Conservation (phyloP, 1,139 yeast genomes). For the Yamadazyma songkhlaensis region DNA sequence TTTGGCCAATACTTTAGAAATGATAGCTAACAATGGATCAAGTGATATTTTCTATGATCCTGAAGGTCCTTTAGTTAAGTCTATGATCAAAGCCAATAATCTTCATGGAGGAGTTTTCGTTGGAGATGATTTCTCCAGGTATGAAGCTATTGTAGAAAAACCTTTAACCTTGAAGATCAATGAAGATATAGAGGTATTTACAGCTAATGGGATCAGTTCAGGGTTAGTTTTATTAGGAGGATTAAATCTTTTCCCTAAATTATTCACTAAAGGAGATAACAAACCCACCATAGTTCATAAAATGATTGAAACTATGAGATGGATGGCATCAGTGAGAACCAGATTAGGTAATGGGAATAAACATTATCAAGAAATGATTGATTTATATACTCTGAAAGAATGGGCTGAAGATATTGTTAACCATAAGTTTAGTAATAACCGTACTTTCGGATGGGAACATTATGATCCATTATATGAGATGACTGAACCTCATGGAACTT, state of each 20-base stretch:
- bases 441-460: slow-evolving; percentile 65
- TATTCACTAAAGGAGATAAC: slow-evolving; percentile 22
- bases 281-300: slow-evolving; percentile 56
- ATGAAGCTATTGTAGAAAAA: slow-evolving; percentile 51
- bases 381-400: slow-evolving; percentile 29
- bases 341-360: slow-evolving; percentile 64
- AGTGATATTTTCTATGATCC: slow-evolving; percentile 81
- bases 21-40: slow-evolving; percentile 73
- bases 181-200: slow-evolving; percentile 52
- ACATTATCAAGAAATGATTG: slow-evolving; percentile 24
- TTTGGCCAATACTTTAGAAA: slow-evolving; percentile 63
- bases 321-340: slow-evolving; percentile 85
- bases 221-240: slow-evolving; percentile 85
- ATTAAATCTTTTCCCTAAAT: slow-evolving; percentile 52
- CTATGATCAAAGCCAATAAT: slow-evolving; percentile 45
- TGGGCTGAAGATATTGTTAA: slow-evolving; percentile 56
- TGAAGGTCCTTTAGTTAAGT: slow-evolving; percentile 63
- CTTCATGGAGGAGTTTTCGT: slow-evolving; percentile 61
- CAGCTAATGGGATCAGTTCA: slow-evolving; percentile 76
- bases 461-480: slow-evolving; percentile 78
- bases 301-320: slow-evolving; percentile 83
- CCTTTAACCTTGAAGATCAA: slow-evolving; percentile 47
- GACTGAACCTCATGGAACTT: slow-evolving; percentile 81
- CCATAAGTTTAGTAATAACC: slow-evolving; percentile 42
- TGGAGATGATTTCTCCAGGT: slow-evolving; percentile 60